Evolutionary conservation across 306 rosid species (phyloP).

Genomic region (Ziziphus jujuba): DNA sequence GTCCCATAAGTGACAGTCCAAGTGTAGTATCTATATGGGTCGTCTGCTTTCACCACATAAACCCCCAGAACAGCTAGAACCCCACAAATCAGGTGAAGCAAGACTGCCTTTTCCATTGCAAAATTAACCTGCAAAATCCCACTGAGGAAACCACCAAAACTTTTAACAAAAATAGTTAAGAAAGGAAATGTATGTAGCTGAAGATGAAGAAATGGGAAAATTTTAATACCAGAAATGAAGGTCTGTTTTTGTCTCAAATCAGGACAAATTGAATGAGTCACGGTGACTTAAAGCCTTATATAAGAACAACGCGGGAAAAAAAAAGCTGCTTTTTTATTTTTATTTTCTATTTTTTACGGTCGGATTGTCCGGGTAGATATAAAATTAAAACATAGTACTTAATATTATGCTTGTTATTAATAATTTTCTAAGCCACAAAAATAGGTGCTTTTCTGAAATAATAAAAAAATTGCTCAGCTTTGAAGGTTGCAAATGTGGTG

Average conservation of each 20-base stretch:
- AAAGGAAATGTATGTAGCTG: slow-evolving; percentile 5
- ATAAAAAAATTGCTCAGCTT: too few relatives aligned
- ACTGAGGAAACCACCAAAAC: slow-evolving; percentile 2
- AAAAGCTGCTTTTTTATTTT: not conserved
- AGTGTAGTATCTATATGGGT: slow-evolving; percentile 68
- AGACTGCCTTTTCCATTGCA: slow-evolving; percentile 47
- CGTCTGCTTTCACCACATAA: slow-evolving; percentile 67
- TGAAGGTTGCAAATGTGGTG: too few relatives aligned
- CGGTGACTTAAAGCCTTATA: slow-evolving; percentile 27
- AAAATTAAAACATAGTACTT: too few relatives aligned
- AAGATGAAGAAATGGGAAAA: slow-evolving; percentile 7
- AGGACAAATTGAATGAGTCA: slow-evolving; percentile 9
- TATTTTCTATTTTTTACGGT: not conserved
- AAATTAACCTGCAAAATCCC: slow-evolving; percentile 33
- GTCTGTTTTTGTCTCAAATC: not conserved
- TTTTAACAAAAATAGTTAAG: not conserved
- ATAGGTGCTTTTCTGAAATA: too few relatives aligned
- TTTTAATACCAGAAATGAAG: not conserved
- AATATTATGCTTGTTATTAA: too few relatives aligned
- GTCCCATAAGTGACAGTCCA: slow-evolving; percentile 95
- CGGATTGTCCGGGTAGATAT: not conserved
- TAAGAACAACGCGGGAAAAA: slow-evolving; percentile 43
- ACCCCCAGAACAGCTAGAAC: slow-evolving; percentile 39
- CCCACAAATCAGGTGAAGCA: slow-evolving; percentile 42
- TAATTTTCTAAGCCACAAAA: too few relatives aligned